Evolutionary conservation across 164 flowering plant species (phyloP).

Genomic region (Tinospora cordifolia): DNA sequence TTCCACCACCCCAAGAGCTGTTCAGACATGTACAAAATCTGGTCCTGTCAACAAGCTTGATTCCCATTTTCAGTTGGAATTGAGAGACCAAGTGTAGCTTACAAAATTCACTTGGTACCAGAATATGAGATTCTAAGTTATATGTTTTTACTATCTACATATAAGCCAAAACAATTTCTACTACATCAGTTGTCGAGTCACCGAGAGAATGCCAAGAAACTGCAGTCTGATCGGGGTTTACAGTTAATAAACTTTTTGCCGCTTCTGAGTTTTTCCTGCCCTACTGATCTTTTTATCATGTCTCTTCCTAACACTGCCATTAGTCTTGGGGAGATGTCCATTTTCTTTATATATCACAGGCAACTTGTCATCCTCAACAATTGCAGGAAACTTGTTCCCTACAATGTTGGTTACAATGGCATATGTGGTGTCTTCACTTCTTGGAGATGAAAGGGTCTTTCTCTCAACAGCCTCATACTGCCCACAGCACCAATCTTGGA

Average conservation of each 20-base stretch:
- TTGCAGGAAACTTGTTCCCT: constrained; percentile 11
- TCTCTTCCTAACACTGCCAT: constrained; percentile 33
- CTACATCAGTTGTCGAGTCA: not conserved
- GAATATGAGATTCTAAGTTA: constrained; percentile 6
- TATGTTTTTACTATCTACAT: constrained; percentile 17
- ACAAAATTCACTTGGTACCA: constrained; percentile 58
- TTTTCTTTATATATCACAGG: constrained; percentile 15
- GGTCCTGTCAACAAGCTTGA: constrained; percentile 6
- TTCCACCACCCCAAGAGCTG: not conserved
- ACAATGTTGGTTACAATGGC: constrained; percentile 63
- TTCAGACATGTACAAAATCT: constrained; percentile 10
- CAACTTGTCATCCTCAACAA: not conserved
- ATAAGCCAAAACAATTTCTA: constrained; percentile 3
- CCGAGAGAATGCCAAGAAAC: not conserved
- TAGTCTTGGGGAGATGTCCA: constrained; percentile 20
- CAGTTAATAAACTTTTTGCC: constrained; percentile 21
- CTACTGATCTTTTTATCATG: constrained; percentile 22
- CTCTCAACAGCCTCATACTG: constrained; percentile 47
- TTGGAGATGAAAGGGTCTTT: constrained; percentile 30
- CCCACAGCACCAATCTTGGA: constrained; percentile 49
- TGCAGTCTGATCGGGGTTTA: not conserved
- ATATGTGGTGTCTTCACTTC: constrained; percentile 38
- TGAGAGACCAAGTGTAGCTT: constrained; percentile 35
- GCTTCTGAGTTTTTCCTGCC: constrained; percentile 24
- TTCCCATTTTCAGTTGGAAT: constrained; percentile 9